Evolutionary conservation across 2,329 filamentous ascomycete genomes (phyloP).

Genomic region (Cordyceps farinosa): DNA sequence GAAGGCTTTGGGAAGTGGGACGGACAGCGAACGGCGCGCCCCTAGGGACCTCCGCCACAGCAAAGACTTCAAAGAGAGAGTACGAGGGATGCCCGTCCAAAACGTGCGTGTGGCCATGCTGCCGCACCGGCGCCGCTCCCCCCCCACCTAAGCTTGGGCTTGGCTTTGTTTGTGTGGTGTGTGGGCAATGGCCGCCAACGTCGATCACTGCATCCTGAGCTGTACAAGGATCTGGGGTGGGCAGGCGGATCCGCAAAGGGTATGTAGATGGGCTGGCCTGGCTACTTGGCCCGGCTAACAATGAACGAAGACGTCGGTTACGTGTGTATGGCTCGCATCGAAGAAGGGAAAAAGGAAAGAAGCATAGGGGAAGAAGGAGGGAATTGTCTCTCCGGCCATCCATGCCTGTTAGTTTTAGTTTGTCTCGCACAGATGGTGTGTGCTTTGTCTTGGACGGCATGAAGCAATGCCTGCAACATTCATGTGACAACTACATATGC

Average conservation of each 20-base stretch:
- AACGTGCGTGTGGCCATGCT: background rate
- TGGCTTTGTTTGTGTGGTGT: background rate
- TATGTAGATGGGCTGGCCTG: too few species aligned
- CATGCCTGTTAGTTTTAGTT: background rate
- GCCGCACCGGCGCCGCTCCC: background rate
- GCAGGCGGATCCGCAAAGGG: background rate
- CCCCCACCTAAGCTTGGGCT: slow-evolving; percentile 1
- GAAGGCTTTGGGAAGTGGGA: background rate
- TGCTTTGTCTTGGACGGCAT: background rate
- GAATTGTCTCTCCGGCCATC: too few species aligned
- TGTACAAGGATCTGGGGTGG: slow-evolving; percentile 8
- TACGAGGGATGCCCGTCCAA: background rate
- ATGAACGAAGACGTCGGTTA: too few species aligned
- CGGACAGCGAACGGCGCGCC: background rate
- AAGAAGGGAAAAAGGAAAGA: too few species aligned
- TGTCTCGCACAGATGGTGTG: background rate
- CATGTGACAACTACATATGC: background rate
- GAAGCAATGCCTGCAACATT: background rate
- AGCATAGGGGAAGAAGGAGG: too few species aligned
- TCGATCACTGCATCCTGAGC: slow-evolving; percentile 14
- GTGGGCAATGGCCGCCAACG: background rate
- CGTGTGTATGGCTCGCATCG: too few species aligned
- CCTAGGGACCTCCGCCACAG: too few species aligned
- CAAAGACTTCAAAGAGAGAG: background rate
- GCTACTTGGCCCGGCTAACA: too few species aligned